Evolutionary conservation across 768 basidiomycete species (phyloP).

Genomic region (Russula dissimulans): DNA sequence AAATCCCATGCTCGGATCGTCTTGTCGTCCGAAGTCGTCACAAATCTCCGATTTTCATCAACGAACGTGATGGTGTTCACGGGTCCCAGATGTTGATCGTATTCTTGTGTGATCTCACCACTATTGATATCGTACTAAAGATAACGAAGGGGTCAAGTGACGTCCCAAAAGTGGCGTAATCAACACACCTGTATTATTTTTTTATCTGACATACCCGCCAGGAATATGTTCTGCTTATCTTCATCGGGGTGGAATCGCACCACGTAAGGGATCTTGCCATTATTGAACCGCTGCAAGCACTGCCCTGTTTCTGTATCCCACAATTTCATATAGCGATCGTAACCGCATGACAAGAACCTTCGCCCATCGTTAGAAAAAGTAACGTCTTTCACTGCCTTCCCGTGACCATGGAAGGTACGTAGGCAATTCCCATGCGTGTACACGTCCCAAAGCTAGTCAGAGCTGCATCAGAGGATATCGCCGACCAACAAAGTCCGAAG

Average conservation of each 20-base stretch:
- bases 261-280: conserved; percentile 96
- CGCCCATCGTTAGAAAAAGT: conserved; percentile 91
- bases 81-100: conserved; percentile 96
- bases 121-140: conserved; percentile 88
- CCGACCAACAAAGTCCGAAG: not conserved
- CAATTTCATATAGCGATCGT: conserved; percentile 95
- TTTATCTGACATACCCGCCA: conserved; percentile 99
- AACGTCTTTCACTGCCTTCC: conserved; percentile 93
- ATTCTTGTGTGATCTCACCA: conserved; percentile 94
- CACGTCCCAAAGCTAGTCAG: conserved; percentile 83
- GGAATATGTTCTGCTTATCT: conserved; percentile 92
- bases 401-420: conserved; percentile 94
- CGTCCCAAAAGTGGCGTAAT: not conserved
- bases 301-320: conserved; percentile 99
- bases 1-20: conserved; percentile 99
- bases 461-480: not conserved
- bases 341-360: conserved; percentile 84
- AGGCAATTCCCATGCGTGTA: conserved; percentile 96
- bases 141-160: not conserved
- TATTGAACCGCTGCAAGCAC: conserved; percentile 92
- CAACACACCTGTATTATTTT: conserved; percentile 87
- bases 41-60: conserved; percentile 93
- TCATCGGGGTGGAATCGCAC: conserved; percentile 92
- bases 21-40: conserved; percentile 98
- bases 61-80: conserved; percentile 99